Percentiles rank a stretch among this genome's conserved stretches.
Conservation (phyloP, 2,329 filamentous ascomycete genomes). For the Sarocladium kiliense region DNA sequence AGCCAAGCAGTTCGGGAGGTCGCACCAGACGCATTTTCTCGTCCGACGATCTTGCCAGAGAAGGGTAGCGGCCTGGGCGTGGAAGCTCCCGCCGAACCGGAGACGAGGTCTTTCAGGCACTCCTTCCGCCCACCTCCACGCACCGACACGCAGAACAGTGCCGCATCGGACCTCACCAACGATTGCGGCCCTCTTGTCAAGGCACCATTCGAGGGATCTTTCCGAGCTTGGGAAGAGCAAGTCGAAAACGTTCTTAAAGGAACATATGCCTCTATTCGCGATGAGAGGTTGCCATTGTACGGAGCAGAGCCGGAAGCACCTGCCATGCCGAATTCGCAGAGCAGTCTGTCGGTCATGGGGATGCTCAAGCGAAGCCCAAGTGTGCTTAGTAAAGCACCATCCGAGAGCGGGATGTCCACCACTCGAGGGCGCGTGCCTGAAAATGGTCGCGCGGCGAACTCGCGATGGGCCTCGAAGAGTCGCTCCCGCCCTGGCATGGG, state of each 20-base stretch:
- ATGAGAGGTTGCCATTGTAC: slow-evolving; percentile 80
- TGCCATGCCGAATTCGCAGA: slow-evolving; percentile 38
- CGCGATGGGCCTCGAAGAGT: slow-evolving; percentile 80
- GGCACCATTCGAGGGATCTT: slow-evolving; percentile 65
- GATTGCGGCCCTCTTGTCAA: slow-evolving; percentile 74
- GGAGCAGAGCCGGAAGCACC: slow-evolving; percentile 52
- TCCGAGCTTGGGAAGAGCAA: slow-evolving; percentile 81
- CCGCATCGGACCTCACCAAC: slow-evolving; percentile 66
- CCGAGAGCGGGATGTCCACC: slow-evolving; percentile 65
- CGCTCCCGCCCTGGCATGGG: slow-evolving; percentile 72
- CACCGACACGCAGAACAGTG: slow-evolving; percentile 34
- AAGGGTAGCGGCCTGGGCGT: slow-evolving; percentile 26
- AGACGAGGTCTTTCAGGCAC: slow-evolving; percentile 35
- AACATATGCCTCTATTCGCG: slow-evolving; percentile 85
- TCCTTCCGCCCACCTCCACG: slow-evolving; percentile 48
- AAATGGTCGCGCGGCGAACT: slow-evolving; percentile 43
- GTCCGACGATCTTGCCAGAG: slow-evolving; percentile 49
- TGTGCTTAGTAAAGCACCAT: slow-evolving; percentile 87
- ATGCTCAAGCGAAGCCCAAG: slow-evolving; percentile 84
- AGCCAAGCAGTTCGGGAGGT: slow-evolving; percentile 69
- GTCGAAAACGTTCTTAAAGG: slow-evolving; percentile 87
- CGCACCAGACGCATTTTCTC: slow-evolving; percentile 61
- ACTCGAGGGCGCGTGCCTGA: slow-evolving; percentile 66
- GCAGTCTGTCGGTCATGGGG: slow-evolving; percentile 66
- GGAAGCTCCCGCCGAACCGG: slow-evolving; percentile 29